Base-by-base conservation (phyloP, 805 yeast genomes). In the Nakazawaea holstii region DNA sequence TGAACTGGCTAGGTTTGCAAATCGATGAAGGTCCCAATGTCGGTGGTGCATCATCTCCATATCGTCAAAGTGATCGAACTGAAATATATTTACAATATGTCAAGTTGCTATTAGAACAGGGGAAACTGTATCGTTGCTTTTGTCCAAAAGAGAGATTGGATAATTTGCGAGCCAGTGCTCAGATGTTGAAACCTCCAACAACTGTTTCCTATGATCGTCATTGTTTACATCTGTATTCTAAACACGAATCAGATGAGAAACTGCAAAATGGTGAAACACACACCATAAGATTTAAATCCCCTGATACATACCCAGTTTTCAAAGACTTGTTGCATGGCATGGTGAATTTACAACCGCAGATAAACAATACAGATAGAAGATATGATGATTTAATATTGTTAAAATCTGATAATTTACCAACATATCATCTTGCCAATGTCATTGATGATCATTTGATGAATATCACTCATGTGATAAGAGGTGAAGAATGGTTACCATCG, bases 401-500 rank as follows among this genome's bases (percentile, higher is more conserved):
- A 59, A 94, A 94, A 65, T 86, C 96, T n/a, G 98, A 94, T 62
- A 91, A 92, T 0, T 68, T 88, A 51, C 99, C 99, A 26, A 94
- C 99, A 0, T 94, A 94, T 57, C 99, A 94, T 65, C 83, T 94
- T 59, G 99, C 99, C 13, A 92, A 88, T 58, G 96, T 94, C 6
- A 79, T 94, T 3, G 99, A 94, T 60, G 99, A 94, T 61, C 95
- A 91, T 61, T 67, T 87, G 41, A 94, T 94, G 99, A 64, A 80
- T 40, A 86, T 94, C 39, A 87, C 97, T 0, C 97, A 94, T 64
- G 99, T 94, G 8, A 81, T 94, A 5, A 73, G 99, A 55, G 99
- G 99, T 31, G 99, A 94, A 59, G 99, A 94, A 63, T 94, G 99
- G 99, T 68, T 94, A 9, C 86, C 96, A 1, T 88, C 98, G 0